These are phyloP conservation scores for Adansonia digitata DNA, from an alignment of 345 rosid species.

Conservation along the genomic window DNA sequence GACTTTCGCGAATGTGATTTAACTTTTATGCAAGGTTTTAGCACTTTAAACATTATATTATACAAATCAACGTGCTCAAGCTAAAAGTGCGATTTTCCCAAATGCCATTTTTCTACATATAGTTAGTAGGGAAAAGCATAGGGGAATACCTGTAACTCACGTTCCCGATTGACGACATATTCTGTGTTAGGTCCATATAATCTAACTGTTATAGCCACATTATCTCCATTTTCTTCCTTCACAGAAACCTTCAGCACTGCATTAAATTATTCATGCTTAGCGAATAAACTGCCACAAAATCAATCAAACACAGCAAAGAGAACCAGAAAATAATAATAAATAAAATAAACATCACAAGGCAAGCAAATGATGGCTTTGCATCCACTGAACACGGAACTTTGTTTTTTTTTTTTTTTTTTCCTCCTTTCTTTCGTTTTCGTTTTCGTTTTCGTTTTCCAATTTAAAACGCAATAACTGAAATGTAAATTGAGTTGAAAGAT, in stretches of 20 bases:
- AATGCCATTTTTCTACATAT: neutral
- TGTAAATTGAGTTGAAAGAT: neutral
- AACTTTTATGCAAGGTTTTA: neutral
- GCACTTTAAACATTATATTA: neutral
- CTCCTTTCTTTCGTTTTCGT: no score
- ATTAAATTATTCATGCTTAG: conserved; percentile 7
- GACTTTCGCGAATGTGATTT: neutral
- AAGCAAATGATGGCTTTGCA: neutral
- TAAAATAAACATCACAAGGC: neutral
- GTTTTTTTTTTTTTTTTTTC: neutral
- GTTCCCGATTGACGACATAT: conserved; percentile 70
- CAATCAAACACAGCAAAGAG: neutral
- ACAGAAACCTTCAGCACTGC: conserved; percentile 84
- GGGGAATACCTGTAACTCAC: conserved; percentile 60
- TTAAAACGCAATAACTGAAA: neutral
- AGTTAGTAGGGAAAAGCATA: neutral
- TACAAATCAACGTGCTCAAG: neutral
- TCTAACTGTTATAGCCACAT: conserved; percentile 62
- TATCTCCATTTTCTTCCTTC: conserved; percentile 52
- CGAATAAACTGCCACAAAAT: neutral
- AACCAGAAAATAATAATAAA: neutral
- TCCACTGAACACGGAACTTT: neutral
- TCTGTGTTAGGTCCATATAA: conserved; percentile 91
- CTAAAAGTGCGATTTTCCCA: neutral
- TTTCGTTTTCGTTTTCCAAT: neutral